Conservation (phyloP, 164 flowering plant genomes). For the Sedum album region DNA sequence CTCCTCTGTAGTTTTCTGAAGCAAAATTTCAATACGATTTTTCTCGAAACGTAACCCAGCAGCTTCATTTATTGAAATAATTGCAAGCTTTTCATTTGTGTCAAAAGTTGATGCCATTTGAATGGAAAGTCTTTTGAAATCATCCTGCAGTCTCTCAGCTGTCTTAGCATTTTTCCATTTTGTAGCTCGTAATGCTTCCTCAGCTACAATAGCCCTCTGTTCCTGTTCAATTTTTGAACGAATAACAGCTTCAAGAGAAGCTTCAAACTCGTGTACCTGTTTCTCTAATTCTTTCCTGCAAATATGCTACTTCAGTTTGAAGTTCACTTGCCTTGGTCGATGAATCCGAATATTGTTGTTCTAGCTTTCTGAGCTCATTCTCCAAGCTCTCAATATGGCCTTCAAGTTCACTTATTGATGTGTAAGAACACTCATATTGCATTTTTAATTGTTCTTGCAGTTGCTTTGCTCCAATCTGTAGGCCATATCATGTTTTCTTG, state of each 20-base stretch:
- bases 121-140: conserved; percentile 56
- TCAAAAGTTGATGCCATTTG: conserved; percentile 81
- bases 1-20: conserved; percentile 46
- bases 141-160: conserved; percentile 85
- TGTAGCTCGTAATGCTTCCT: conserved; percentile 57
- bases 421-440: conserved; percentile 58
- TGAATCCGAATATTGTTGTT: conserved; percentile 38
- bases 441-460: conserved; percentile 58
- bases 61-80: conserved; percentile 64
- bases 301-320: conserved; percentile 34
- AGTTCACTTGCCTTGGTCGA: conserved; percentile 43
- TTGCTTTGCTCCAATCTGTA: conserved; percentile 53
- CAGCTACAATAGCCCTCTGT: conserved; percentile 80
- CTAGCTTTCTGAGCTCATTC: conserved; percentile 35
- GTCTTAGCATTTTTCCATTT: conserved; percentile 62
- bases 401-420: conserved; percentile 38
- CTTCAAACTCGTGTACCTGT: conserved; percentile 53
- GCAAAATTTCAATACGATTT: conserved; percentile 37
- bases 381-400: conserved; percentile 40
- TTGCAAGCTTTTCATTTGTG: conserved; percentile 71
- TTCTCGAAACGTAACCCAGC: conserved; percentile 57
- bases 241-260: conserved; percentile 51
- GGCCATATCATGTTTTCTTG: conserved; percentile 65
- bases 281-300: conserved; percentile 64
- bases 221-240: conserved; percentile 79